These are phyloP conservation scores for Ophiostoma pallidulum DNA, from an alignment of 2,329 filamentous ascomycete genomes.

Conservation along the genomic window DNA sequence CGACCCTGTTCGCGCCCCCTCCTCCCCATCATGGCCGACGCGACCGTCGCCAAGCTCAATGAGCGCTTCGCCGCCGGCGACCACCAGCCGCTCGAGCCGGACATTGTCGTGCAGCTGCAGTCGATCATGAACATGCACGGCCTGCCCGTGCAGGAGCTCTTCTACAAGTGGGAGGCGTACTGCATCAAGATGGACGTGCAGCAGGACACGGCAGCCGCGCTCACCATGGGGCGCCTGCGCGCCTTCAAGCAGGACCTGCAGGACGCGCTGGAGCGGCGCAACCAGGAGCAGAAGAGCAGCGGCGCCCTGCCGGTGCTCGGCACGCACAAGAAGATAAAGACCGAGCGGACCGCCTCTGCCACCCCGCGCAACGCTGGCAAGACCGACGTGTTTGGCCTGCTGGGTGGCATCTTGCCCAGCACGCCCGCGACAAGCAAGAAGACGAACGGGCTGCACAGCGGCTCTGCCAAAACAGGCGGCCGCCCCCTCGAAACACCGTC, in stretches of 20 bases:
- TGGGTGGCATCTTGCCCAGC: constrained; percentile 33
- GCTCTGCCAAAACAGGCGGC: constrained; percentile 23
- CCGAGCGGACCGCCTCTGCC: constrained; percentile 49
- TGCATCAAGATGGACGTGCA: constrained; percentile 78
- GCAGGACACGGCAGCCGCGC: constrained; percentile 61
- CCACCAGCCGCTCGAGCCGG: constrained; percentile 56
- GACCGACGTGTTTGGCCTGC: constrained; percentile 73
- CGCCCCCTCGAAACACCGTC: constrained; percentile 34
- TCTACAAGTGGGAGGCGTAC: constrained; percentile 99
- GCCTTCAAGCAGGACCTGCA: constrained; percentile 81
- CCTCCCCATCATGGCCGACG: constrained; percentile 28
- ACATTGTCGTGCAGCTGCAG: constrained; percentile 71
- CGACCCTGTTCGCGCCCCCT: not conserved
- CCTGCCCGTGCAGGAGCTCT: constrained; percentile 75
- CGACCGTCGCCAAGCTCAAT: constrained; percentile 32
- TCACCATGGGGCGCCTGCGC: constrained; percentile 53
- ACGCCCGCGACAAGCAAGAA: constrained; percentile 36
- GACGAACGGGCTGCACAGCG: constrained; percentile 28
- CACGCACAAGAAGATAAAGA: constrained; percentile 5
- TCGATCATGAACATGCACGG: constrained; percentile 80
- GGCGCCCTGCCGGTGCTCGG: not conserved
- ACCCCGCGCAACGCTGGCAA: constrained; percentile 53
- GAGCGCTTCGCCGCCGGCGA: constrained; percentile 45
- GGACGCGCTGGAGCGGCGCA: constrained; percentile 57
- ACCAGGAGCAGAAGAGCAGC: not conserved